Conservation (phyloP, 164 flowering plant genomes). For the Aristolochia californica region DNA sequence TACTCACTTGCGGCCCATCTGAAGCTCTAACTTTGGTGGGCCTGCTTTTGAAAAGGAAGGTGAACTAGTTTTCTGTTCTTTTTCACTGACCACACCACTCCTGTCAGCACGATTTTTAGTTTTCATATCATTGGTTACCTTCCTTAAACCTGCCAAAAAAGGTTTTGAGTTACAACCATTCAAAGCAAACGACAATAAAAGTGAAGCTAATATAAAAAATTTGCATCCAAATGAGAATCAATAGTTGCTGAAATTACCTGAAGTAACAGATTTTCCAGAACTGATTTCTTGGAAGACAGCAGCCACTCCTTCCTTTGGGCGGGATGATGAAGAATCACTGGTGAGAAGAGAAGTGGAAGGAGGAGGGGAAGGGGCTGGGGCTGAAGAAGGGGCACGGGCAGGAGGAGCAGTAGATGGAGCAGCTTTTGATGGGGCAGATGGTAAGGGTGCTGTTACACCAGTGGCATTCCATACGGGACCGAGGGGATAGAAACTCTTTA, state of each 20-base stretch:
- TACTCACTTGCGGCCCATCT: constrained; percentile 96
- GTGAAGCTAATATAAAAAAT: too few relatives aligned
- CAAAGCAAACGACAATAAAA: constrained; percentile 1
- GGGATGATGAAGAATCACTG: constrained; percentile 55
- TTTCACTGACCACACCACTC: constrained; percentile 58
- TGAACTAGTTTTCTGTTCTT: constrained; percentile 38
- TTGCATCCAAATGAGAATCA: constrained; percentile 3
- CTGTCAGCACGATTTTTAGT: constrained; percentile 82
- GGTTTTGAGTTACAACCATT: background rate
- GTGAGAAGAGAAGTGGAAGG: constrained; percentile 66
- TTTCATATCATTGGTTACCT: constrained; percentile 79
- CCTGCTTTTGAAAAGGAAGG: constrained; percentile 71
- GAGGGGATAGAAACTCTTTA: constrained; percentile 69
- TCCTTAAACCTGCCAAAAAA: constrained; percentile 42
- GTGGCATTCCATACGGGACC: constrained; percentile 86
- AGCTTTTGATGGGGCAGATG: constrained; percentile 43
- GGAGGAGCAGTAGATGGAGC: constrained; percentile 5
- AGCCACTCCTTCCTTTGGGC: constrained; percentile 76
- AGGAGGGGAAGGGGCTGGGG: constrained; percentile 88
- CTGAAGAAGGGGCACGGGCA: constrained; percentile 16
- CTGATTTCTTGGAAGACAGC: constrained; percentile 91
- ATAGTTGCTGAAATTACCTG: constrained; percentile 33
- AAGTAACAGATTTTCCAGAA: constrained; percentile 62
- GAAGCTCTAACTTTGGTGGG: constrained; percentile 91
- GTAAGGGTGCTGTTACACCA: constrained; percentile 26